Percentiles rank a stretch among this genome's conserved stretches.
These are phyloP conservation scores for Chaetomium globosum DNA, from an alignment of 2,329 filamentous ascomycete species.

Conservation along the genomic window DNA sequence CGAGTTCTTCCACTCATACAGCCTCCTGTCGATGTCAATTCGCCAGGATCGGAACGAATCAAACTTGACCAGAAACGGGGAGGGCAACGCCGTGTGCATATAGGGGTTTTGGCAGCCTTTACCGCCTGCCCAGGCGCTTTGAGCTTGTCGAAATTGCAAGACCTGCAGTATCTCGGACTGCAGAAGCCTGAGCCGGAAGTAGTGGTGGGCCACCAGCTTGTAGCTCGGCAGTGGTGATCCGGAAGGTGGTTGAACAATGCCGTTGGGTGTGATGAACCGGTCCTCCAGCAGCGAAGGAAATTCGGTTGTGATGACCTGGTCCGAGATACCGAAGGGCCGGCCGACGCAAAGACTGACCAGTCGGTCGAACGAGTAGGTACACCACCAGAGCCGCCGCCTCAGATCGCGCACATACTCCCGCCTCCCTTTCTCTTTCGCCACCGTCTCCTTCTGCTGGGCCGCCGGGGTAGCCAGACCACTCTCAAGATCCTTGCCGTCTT, in stretches of 20 bases:
- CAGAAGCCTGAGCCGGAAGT: conserved; percentile 82
- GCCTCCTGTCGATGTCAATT: conserved; percentile 77
- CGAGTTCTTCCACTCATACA: conserved; percentile 83
- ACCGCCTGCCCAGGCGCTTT: conserved; percentile 69
- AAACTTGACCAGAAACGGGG: conserved; percentile 81
- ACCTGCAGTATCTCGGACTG: conserved; percentile 97
- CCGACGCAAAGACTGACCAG: conserved; percentile 93
- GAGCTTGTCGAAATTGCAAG: conserved; percentile 86
- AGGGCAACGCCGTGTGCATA: conserved; percentile 77
- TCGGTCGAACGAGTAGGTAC: conserved; percentile 92
- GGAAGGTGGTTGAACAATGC: conserved; percentile 65
- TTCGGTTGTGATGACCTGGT: conserved; percentile 93
- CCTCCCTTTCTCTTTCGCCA: conserved; percentile 60
- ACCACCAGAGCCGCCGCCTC: conserved; percentile 90
- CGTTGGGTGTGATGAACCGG: conserved; percentile 77
- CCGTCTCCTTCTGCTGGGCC: conserved; percentile 46
- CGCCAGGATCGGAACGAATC: conserved; percentile 88
- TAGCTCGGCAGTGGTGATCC: conserved; percentile 72
- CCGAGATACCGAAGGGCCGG: conserved; percentile 90
- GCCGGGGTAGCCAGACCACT: conserved; percentile 55
- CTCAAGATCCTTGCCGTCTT: conserved; percentile 73
- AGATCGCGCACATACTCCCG: conserved; percentile 85
- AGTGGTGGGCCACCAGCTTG: conserved; percentile 88
- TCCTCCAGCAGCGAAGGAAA: conserved; percentile 90
- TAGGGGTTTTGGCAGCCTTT: conserved; percentile 68